These are phyloP conservation scores for Thalassiosira delicatula DNA, from an alignment of 352 stramenopile species.

Conservation along the genomic window DNA sequence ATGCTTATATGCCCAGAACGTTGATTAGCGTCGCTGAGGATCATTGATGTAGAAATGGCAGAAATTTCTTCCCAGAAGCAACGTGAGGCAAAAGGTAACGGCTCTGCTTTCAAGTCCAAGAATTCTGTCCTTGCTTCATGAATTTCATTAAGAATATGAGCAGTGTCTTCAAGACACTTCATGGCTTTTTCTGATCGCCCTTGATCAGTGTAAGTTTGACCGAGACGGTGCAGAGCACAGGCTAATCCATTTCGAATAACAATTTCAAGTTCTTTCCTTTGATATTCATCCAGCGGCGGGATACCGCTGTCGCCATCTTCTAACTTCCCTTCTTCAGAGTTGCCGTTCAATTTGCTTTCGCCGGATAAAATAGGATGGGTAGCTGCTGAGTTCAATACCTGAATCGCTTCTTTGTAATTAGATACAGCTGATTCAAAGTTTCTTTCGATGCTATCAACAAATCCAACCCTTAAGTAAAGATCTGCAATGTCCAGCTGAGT, in stretches of 20 bases:
- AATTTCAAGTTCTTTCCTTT: conserved; percentile 51
- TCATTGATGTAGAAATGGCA: conserved; percentile 52
- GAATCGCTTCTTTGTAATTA: conserved; percentile 52
- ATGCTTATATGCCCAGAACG: conserved; percentile 52
- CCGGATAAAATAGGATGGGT: conserved; percentile 22
- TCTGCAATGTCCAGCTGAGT: conserved; percentile 48
- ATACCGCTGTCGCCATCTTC: not conserved
- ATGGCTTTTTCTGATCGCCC: conserved; percentile 50
- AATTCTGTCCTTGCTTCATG: conserved; percentile 37
- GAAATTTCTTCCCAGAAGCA: conserved; percentile 63
- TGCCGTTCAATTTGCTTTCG: conserved; percentile 14
- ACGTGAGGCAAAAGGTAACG: conserved; percentile 34
- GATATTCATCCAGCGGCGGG: not conserved
- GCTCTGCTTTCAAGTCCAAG: conserved; percentile 33
- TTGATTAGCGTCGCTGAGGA: conserved; percentile 66
- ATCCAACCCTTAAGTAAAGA: conserved; percentile 51
- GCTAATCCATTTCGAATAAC: conserved; percentile 56
- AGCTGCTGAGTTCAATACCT: conserved; percentile 47
- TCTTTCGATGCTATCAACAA: conserved; percentile 37
- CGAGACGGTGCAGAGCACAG: conserved; percentile 43
- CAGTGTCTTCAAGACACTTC: conserved; percentile 61
- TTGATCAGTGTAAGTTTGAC: conserved; percentile 45
- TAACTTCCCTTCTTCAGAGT: not conserved
- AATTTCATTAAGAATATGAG: conserved; percentile 57
- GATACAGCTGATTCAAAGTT: conserved; percentile 30